These are phyloP conservation scores for Phialophora verrucosa DNA, from an alignment of 2,329 filamentous ascomycete genomes.

Conservation along the genomic window DNA sequence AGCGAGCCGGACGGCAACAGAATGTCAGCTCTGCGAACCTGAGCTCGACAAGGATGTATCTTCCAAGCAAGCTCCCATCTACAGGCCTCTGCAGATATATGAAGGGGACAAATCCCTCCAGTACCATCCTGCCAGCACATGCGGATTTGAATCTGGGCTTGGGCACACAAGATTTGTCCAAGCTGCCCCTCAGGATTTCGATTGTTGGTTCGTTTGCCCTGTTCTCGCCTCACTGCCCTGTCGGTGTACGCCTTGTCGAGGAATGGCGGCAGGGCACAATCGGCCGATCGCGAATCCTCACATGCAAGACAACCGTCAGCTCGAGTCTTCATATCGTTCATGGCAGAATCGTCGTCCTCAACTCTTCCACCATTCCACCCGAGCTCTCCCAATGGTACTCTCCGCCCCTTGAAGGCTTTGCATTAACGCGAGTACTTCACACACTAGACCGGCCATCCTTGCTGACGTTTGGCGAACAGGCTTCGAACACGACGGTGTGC, in stretches of 20 bases:
- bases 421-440: background rate
- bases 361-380: slow-evolving; percentile 30
- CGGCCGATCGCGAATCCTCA: slow-evolving; percentile 21
- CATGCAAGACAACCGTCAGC: slow-evolving; percentile 20
- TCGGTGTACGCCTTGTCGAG: slow-evolving; percentile 6
- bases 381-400: slow-evolving; percentile 29
- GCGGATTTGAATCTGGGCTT: slow-evolving; percentile 34
- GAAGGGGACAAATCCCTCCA: slow-evolving; percentile 24
- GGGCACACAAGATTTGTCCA: slow-evolving; percentile 30
- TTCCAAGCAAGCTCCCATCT: slow-evolving; percentile 7
- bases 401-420: background rate
- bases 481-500: slow-evolving; percentile 11
- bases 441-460: background rate
- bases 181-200: background rate
- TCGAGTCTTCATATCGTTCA: slow-evolving; percentile 35
- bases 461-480: slow-evolving; percentile 1
- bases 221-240: slow-evolving; percentile 15
- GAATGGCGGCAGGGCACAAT: slow-evolving; percentile 29
- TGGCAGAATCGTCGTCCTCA: slow-evolving; percentile 34
- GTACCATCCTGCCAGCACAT: slow-evolving; percentile 31
- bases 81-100: slow-evolving; percentile 27
- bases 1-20: slow-evolving; percentile 27
- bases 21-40: slow-evolving; percentile 10
- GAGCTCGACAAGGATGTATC: slow-evolving; percentile 30
- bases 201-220: slow-evolving; percentile 12